Percentiles rank a stretch among this genome's conserved stretches.
Conservation (phyloP, 257 asterid species). For the Penstemon barbatus region DNA sequence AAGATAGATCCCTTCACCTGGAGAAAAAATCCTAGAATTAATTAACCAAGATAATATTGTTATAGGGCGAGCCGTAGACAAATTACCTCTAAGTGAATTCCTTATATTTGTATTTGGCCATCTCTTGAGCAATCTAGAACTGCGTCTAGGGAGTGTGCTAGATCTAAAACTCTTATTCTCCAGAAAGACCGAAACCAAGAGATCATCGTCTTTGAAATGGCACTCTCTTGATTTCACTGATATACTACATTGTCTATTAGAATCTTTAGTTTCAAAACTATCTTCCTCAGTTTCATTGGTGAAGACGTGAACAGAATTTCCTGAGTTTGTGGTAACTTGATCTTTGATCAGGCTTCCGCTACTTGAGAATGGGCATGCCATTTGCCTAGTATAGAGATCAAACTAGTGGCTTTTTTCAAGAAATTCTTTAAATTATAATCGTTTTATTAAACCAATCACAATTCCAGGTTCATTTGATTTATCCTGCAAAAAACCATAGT, state of each 20-base stretch:
- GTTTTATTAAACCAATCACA: background rate
- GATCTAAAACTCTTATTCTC: constrained; percentile 36
- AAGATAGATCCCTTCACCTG: constrained; percentile 46
- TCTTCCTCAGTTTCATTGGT: too few relatives aligned
- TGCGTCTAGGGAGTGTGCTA: constrained; percentile 1
- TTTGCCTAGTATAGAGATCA: too few relatives aligned
- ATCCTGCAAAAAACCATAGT: background rate
- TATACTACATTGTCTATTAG: background rate
- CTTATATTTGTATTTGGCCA: too few relatives aligned
- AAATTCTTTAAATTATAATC: background rate
- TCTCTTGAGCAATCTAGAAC: too few relatives aligned
- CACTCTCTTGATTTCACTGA: constrained; percentile 34
- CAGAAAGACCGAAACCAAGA: constrained; percentile 49
- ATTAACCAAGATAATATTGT: constrained; percentile 64
- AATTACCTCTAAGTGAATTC: constrained; percentile 30
- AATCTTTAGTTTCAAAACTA: too few relatives aligned
- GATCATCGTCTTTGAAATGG: constrained; percentile 47
- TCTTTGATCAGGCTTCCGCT: too few relatives aligned
- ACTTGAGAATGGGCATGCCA: too few relatives aligned
- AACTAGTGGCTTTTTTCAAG: background rate
- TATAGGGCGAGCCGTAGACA: constrained; percentile 42
- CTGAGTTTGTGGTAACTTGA: too few relatives aligned
- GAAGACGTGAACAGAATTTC: too few relatives aligned
- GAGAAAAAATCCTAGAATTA: constrained; percentile 43
- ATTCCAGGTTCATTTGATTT: background rate